Base-by-base conservation (phyloP, 352 stramenopile species). In the Phytophthora rubi region DNA sequence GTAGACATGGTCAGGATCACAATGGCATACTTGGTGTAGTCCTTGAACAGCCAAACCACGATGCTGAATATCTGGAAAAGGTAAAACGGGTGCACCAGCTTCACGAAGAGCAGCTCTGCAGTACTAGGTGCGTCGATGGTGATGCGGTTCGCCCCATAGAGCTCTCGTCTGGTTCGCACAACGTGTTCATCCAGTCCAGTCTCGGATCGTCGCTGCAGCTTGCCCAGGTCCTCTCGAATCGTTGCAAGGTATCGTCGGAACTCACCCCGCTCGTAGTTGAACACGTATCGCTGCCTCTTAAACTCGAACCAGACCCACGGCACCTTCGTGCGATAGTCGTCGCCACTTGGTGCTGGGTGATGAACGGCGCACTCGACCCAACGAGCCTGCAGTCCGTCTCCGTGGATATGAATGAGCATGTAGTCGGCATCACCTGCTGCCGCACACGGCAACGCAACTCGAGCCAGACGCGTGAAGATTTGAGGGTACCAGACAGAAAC, bases 251-350 rank as follows among this genome's bases (percentile, higher is more conserved):
- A 89, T 1, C 80, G 81, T 48, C 85, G 71, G 35, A 88, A 91
- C 28, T 82, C 70, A 23, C 73, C 66, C 18, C 77, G 79, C 28
- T 86, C 69, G 49, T 80, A 62, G 60, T 83, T 77, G 73, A 77
- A 90, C n/a, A 81, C 70, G 62, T 91, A 91, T 3, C 83, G 81
- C 32, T 89, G 75, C 60, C 83, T 86, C 75, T 88, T 89, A 68
- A 88, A 91, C 68, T 87, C 83, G 66, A 91, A 89, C 79, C 78
- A 90, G 33, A 83, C 39, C 54, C 68, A 77, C 39, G 65, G 65
- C 16, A 79, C 64, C 42, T 81, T 83, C 10, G 59, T 32, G 12
- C 63, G 53, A 10, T 78, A 59, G 7, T 80, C 45, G 28, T n/a
- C 28, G 7, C 18, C 39, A 28, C 45, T 53, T 13, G 49, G 59